These are phyloP conservation scores for Thuja plicata DNA, from an alignment of 83 land plant genomes.

Conservation along the genomic window DNA sequence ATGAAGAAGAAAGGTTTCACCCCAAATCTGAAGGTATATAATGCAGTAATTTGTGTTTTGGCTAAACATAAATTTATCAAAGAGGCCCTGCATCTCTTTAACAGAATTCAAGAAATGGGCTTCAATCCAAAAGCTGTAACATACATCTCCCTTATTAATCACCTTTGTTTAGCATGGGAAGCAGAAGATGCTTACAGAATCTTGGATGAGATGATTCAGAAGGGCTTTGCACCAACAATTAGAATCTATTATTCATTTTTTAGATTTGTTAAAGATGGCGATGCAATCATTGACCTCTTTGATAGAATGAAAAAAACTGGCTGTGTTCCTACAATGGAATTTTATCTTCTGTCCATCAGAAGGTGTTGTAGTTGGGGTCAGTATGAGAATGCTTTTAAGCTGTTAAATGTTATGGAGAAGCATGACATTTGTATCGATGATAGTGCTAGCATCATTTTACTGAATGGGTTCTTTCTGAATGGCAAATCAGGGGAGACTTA, in stretches of 20 bases:
- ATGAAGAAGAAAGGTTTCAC: constrained; percentile 59
- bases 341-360: constrained; percentile 37
- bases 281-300: constrained; percentile 36
- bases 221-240: constrained; percentile 28
- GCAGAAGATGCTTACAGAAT: constrained; percentile 41
- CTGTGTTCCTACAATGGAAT: constrained; percentile 36
- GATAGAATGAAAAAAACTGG: constrained; percentile 36
- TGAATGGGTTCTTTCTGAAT: constrained; percentile 35
- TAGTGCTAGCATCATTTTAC: constrained; percentile 28
- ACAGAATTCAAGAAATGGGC: constrained; percentile 45
- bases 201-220: constrained; percentile 36
- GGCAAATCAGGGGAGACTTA: constrained; percentile 30
- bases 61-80: constrained; percentile 54
- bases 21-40: constrained; percentile 43
- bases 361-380: constrained; percentile 37
- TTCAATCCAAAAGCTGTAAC: constrained; percentile 41
- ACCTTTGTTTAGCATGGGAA: constrained; percentile 44
- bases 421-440: constrained; percentile 24
- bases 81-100: constrained; percentile 50
- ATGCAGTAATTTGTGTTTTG: constrained; percentile 54
- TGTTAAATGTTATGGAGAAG: constrained; percentile 48
- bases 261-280: constrained; percentile 21
- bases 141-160: constrained; percentile 46
- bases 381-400: constrained; percentile 37
- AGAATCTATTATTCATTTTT: constrained; percentile 54